Conservation (phyloP, 2,329 filamentous ascomycete genomes). For the Colletotrichum cuscutae region DNA sequence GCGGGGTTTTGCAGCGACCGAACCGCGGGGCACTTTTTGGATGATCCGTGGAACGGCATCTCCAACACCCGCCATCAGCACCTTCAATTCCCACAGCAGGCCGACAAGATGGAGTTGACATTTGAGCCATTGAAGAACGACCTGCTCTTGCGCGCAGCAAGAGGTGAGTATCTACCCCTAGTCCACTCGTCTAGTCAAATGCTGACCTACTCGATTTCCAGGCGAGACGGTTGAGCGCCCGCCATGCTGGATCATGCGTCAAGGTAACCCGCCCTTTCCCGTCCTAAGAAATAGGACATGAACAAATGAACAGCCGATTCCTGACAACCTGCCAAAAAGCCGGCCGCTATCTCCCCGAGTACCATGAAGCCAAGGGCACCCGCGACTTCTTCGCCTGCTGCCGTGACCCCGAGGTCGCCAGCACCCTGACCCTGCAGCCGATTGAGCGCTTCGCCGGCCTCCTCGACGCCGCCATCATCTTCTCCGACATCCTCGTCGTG, state of each 20-base stretch:
- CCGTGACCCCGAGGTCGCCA: constrained; percentile 90
- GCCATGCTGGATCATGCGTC: constrained; percentile 99
- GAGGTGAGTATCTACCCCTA: constrained; percentile 68
- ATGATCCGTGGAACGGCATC: background rate
- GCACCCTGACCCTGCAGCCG: constrained; percentile 92
- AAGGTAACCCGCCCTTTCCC: constrained; percentile 68
- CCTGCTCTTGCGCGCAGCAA: constrained; percentile 86
- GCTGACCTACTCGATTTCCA: constrained; percentile 50
- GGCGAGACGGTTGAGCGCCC: constrained; percentile 92
- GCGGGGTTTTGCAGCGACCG: constrained; percentile 30
- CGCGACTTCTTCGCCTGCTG: constrained; percentile 99
- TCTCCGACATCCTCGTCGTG: constrained; percentile 97
- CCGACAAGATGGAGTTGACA: constrained; percentile 68
- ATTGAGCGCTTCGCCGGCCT: constrained; percentile 91
- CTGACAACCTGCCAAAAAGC: constrained; percentile 61
- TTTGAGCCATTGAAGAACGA: constrained; percentile 94
- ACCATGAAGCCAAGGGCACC: constrained; percentile 91
- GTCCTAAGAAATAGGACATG: background rate
- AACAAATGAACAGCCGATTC: constrained; percentile 22
- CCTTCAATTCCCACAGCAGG: constrained; percentile 6
- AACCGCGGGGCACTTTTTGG: constrained; percentile 21
- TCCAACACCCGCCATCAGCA: background rate
- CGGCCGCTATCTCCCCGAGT: constrained; percentile 96
- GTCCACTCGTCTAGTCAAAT: background rate
- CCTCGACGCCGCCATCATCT: constrained; percentile 97